These are phyloP conservation scores for Malus domestica DNA, from an alignment of 306 rosid genomes.

Conservation along the genomic window ASM211411v1 NC_041798.1:35809501-35810000, in stretches of 20 bases:
- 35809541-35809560: slow-evolving; percentile 84
- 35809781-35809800: slow-evolving; percentile 25
- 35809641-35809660: slow-evolving; percentile 91
- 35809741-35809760: background rate
- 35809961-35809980: slow-evolving; percentile 72
- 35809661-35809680: slow-evolving; percentile 38
- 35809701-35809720: too few relatives aligned
- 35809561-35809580: slow-evolving; percentile 77
- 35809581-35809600: slow-evolving; percentile 92
- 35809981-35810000: slow-evolving; percentile 57
- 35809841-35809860: slow-evolving; percentile 94
- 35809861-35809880: slow-evolving; percentile 76
- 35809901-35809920: slow-evolving; percentile 90
- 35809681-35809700: background rate
- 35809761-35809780: background rate
- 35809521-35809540: slow-evolving; percentile 66
- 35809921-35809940: slow-evolving; percentile 93
- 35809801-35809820: slow-evolving; percentile 92
- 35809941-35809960: slow-evolving; percentile 93
- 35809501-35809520: slow-evolving; percentile 66
- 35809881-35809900: slow-evolving; percentile 89
- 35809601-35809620: slow-evolving; percentile 94
- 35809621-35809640: slow-evolving; percentile 89
- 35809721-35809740: background rate
- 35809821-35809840: slow-evolving; percentile 99